phyloP scores from a whole-genome alignment of 176 grass and related monocot species.

The Thalia dealbata region DNA sequence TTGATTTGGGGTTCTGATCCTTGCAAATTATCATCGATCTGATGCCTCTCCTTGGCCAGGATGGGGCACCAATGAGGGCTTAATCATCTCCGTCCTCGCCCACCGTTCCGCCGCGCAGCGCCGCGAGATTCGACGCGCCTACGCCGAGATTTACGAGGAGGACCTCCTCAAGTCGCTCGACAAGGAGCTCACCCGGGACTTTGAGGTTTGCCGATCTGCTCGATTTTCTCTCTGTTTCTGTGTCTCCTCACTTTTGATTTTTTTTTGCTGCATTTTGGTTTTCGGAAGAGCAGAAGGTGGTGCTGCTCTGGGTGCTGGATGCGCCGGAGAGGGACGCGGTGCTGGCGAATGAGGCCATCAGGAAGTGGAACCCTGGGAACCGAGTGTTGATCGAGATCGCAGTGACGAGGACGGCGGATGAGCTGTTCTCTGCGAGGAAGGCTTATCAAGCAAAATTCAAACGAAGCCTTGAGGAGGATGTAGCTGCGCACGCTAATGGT shows the following conservation, averaged over 20 bases:
- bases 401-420: conserved; percentile 36
- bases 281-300: conserved; percentile 36
- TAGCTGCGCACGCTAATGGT: conserved; percentile 51
- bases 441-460: conserved; percentile 77
- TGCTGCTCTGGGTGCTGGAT: conserved; percentile 85
- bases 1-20: neutral
- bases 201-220: conserved; percentile 50
- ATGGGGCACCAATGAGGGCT: conserved; percentile 79
- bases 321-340: conserved; percentile 74
- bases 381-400: conserved; percentile 84
- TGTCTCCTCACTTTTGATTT: conserved; percentile 6
- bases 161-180: conserved; percentile 79
- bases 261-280: neutral
- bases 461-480: conserved; percentile 87
- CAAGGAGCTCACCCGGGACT: conserved; percentile 79
- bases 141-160: conserved; percentile 56
- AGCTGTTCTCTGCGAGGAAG: conserved; percentile 52
- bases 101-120: conserved; percentile 73
- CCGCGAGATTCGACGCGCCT: conserved; percentile 54
- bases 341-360: conserved; percentile 60
- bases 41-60: conserved; percentile 27
- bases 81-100: conserved; percentile 89
- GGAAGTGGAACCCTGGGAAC: conserved; percentile 61
- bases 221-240: neutral
- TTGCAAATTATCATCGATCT: neutral